A percentile compares a stretch with the other conserved stretches of the same genome.
phyloP scores from a whole-genome alignment of 2,329 filamentous ascomycete species.

The Trichoderma sp. region DNA sequence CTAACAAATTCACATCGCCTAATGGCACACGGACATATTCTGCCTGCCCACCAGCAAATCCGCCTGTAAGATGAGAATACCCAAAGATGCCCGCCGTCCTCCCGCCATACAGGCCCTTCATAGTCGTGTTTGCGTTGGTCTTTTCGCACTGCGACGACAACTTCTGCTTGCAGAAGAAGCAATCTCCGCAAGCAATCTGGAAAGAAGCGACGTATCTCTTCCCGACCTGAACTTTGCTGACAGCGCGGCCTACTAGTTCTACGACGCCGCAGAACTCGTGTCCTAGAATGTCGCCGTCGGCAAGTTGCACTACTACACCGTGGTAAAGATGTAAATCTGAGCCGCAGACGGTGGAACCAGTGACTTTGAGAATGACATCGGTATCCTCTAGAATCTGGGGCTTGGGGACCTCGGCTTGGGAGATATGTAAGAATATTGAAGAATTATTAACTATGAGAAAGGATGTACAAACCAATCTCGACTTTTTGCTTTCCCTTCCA shows the following conservation, averaged over 20 bases:
- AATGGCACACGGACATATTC: slow-evolving; percentile 82
- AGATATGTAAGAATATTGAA: not conserved
- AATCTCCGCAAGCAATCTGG: slow-evolving; percentile 73
- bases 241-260: slow-evolving; percentile 52
- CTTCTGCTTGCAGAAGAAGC: slow-evolving; percentile 53
- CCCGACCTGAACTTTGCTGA: slow-evolving; percentile 57
- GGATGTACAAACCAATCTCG: slow-evolving; percentile 52
- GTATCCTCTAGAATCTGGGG: slow-evolving; percentile 69
- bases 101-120: slow-evolving; percentile 65
- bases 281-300: slow-evolving; percentile 65
- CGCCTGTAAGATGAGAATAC: slow-evolving; percentile 76
- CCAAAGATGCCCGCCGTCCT: slow-evolving; percentile 72
- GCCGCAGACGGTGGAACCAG: slow-evolving; percentile 57
- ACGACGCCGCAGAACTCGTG: slow-evolving; percentile 59
- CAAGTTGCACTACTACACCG: slow-evolving; percentile 54
- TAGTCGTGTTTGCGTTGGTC: not conserved
- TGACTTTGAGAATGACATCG: slow-evolving; percentile 81
- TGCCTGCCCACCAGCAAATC: slow-evolving; percentile 83
- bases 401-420: slow-evolving; percentile 59
- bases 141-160: not conserved
- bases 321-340: slow-evolving; percentile 59
- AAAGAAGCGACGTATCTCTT: slow-evolving; percentile 80
- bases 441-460: not conserved
- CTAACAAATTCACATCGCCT: slow-evolving; percentile 76
- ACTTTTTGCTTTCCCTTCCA: slow-evolving; percentile 84